These are phyloP conservation scores for Salicornia ramosissima DNA, from an alignment of 148 eudicot genomes.

Conservation along the genomic window DNA sequence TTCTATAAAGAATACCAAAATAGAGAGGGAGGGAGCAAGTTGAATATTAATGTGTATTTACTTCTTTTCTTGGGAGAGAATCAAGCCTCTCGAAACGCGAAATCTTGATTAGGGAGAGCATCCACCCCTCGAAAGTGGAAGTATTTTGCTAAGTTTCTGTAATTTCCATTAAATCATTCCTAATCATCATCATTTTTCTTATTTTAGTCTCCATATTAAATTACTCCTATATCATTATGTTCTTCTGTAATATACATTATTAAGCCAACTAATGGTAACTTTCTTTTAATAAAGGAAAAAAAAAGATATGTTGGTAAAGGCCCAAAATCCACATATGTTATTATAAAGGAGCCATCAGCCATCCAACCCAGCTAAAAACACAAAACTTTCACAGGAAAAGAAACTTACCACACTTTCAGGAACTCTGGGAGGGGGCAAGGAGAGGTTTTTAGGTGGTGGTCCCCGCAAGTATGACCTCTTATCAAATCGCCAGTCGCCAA, in stretches of 20 bases:
- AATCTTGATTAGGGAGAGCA: no score
- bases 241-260: not conserved
- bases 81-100: no score
- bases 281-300: not conserved
- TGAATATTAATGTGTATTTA: no score
- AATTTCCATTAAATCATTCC: no score
- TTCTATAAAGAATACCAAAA: no score
- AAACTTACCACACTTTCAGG: conserved; percentile 98
- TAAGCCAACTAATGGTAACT: not conserved
- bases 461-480: conserved; percentile 79
- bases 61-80: no score
- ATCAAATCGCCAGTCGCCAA: conserved; percentile 96
- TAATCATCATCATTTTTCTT: no score
- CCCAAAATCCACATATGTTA: not conserved
- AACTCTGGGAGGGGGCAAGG: conserved; percentile 94
- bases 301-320: not conserved
- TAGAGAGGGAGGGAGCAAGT: no score
- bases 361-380: not conserved
- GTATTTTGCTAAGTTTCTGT: no score
- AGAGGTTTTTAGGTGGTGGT: conserved; percentile 73
- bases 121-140: no score
- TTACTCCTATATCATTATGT: no score
- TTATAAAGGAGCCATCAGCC: not conserved
- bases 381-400: not conserved
- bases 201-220: no score